Percentiles rank a stretch among this genome's conserved stretches.
Conservation (phyloP, 1,284 basidiomycete genomes). For the Cutaneotrichosporon mucoides region DNA sequence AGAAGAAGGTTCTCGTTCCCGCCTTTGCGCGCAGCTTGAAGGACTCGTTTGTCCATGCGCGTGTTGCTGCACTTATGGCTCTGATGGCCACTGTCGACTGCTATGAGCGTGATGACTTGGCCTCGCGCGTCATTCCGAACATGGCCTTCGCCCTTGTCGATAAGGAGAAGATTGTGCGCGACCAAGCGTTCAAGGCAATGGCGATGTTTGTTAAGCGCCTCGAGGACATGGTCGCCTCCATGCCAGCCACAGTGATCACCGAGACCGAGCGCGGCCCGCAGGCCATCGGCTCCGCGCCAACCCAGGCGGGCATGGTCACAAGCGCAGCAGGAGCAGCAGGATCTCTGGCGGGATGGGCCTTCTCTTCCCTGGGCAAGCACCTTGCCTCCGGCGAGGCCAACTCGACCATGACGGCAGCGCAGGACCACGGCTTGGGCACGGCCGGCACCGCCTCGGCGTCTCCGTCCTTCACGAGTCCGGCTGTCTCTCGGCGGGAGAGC, state of each 20-base stretch:
- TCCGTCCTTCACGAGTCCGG: constrained; percentile 9
- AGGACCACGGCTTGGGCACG: constrained; percentile 1
- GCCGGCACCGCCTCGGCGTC: background rate
- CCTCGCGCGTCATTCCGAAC: constrained; percentile 79
- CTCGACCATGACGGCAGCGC: constrained; percentile 55
- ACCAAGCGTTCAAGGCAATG: constrained; percentile 89
- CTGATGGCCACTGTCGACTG: constrained; percentile 92
- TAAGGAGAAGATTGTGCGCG: constrained; percentile 86
- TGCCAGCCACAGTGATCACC: constrained; percentile 65
- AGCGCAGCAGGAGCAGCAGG: constrained; percentile 85
- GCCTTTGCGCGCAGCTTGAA: constrained; percentile 88
- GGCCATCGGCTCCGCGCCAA: background rate
- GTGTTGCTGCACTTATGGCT: constrained; percentile 92
- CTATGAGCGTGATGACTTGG: constrained; percentile 84
- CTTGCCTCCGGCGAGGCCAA: constrained; percentile 68
- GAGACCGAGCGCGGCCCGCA: constrained; percentile 40
- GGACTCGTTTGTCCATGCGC: constrained; percentile 86
- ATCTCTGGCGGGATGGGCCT: constrained; percentile 88
- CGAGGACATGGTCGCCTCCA: constrained; percentile 69
- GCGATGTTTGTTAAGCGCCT: constrained; percentile 78
- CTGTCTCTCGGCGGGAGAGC: constrained; percentile 23
- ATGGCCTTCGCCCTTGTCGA: constrained; percentile 77
- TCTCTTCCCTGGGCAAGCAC: constrained; percentile 78
- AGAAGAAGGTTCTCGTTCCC: constrained; percentile 90
- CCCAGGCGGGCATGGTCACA: constrained; percentile 61